phyloP scores from a whole-genome alignment of 2,329 filamentous ascomycete genomes.

The Aulographum hederae region DNA sequence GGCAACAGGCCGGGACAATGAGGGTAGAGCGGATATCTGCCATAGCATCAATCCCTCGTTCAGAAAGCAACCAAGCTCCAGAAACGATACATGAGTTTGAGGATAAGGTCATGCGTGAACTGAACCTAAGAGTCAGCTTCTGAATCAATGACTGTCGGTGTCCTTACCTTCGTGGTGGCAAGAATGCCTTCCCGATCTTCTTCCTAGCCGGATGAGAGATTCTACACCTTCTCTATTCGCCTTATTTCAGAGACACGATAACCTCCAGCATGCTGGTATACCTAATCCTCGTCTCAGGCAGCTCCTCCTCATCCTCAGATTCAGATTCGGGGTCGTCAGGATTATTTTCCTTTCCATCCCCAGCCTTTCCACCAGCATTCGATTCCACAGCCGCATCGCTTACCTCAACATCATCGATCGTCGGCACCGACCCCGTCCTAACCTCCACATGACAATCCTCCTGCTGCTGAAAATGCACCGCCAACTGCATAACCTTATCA shows the following conservation, averaged over 20 bases:
- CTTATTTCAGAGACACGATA: slow-evolving; percentile 2
- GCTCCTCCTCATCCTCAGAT: slow-evolving; percentile 2
- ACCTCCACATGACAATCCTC: slow-evolving; percentile 3
- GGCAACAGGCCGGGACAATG: no score
- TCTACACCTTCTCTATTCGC: no score
- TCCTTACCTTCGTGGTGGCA: no score
- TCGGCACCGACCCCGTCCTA: slow-evolving; percentile 2
- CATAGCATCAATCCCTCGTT: no score
- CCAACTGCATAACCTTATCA: slow-evolving; percentile 4
- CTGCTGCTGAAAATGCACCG: slow-evolving; percentile 2
- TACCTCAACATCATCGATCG: slow-evolving; percentile 3
- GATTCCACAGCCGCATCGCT: not conserved
- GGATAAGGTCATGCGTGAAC: no score
- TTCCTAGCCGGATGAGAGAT: no score
- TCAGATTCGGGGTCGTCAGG: not conserved
- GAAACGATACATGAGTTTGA: no score
- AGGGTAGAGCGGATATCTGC: no score
- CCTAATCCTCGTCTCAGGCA: slow-evolving; percentile 3
- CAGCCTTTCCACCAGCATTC: not conserved
- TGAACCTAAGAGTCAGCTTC: no score
- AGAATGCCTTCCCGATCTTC: no score
- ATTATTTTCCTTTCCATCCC: not conserved
- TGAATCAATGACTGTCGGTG: no score
- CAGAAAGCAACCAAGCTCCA: no score
- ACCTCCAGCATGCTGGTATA: slow-evolving; percentile 4